A percentile compares a stretch with the other conserved stretches of the same genome.
Evolutionary conservation across 768 basidiomycete genomes (phyloP).

Genomic region (Trametes elegans): DNA sequence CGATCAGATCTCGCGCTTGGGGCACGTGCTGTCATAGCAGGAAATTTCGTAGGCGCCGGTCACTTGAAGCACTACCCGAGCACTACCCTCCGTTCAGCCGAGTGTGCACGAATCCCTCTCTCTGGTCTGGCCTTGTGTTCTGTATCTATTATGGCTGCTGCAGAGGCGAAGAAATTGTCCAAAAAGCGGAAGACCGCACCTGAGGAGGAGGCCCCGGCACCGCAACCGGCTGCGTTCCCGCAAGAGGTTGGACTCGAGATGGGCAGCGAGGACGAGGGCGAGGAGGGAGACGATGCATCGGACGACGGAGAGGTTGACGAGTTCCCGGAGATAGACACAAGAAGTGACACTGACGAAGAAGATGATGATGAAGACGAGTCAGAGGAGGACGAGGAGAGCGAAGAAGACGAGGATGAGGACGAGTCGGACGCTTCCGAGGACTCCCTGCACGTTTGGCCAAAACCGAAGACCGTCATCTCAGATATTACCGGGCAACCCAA

Average conservation of each 20-base stretch:
- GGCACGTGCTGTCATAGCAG: slow-evolving; percentile 17
- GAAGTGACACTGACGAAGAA: slow-evolving; percentile 33
- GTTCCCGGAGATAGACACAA: slow-evolving; percentile 22
- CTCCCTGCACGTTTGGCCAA: slow-evolving; percentile 57
- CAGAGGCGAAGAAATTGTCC: slow-evolving; percentile 33
- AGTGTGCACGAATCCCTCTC: not conserved
- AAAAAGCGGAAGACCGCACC: slow-evolving; percentile 61
- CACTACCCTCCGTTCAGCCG: not conserved
- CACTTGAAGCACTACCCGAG: not conserved
- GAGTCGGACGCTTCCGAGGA: slow-evolving; percentile 37
- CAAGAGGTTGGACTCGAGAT: slow-evolving; percentile 59
- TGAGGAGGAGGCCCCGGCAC: slow-evolving; percentile 36
- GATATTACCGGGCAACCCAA: slow-evolving; percentile 83
- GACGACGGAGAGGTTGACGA: slow-evolving; percentile 37
- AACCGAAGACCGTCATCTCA: slow-evolving; percentile 68
- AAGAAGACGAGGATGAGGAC: slow-evolving; percentile 36
- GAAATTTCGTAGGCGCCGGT: slow-evolving; percentile 26
- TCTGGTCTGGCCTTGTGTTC: not conserved
- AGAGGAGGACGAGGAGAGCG: slow-evolving; percentile 36
- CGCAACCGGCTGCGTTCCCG: slow-evolving; percentile 33
- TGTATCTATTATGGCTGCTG: slow-evolving; percentile 32
- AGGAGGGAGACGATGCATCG: slow-evolving; percentile 48
- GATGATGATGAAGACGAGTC: slow-evolving; percentile 34
- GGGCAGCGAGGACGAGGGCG: slow-evolving; percentile 70
- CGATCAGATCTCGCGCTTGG: slow-evolving; percentile 29